A percentile compares a stretch with the other conserved stretches of the same genome.
Evolutionary conservation across 2,329 filamentous ascomycete species (phyloP).

Genomic region (Fusarium globosum): DNA sequence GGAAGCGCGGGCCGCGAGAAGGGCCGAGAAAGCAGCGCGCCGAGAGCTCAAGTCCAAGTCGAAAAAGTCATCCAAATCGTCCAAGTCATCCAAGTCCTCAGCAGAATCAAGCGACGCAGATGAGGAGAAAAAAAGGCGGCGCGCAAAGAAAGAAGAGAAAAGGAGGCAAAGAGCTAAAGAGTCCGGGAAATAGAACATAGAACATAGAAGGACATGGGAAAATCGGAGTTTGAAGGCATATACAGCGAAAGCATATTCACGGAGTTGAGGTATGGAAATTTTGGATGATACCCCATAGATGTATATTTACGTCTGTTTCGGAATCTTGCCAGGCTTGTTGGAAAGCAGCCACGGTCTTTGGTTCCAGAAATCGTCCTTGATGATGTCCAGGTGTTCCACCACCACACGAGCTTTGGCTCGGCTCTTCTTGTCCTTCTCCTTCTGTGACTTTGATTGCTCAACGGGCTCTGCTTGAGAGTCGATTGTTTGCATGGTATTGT

Average conservation of each 20-base stretch:
- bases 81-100: constrained; percentile 46
- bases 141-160: constrained; percentile 57
- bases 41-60: constrained; percentile 40
- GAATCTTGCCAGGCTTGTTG: constrained; percentile 76
- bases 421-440: constrained; percentile 84
- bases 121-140: constrained; percentile 61
- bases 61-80: constrained; percentile 43
- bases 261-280: constrained; percentile 44
- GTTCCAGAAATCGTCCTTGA: constrained; percentile 95
- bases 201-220: constrained; percentile 17
- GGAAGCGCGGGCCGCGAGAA: constrained; percentile 40
- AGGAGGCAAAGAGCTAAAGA: constrained; percentile 46
- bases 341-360: constrained; percentile 85
- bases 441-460: constrained; percentile 79
- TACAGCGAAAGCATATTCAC: constrained; percentile 37
- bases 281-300: constrained; percentile 49
- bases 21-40: constrained; percentile 40
- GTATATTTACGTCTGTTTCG: constrained; percentile 63
- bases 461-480: constrained; percentile 64
- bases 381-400: constrained; percentile 90
- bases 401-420: constrained; percentile 83
- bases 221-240: constrained; percentile 19
- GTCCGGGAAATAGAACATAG: constrained; percentile 33
- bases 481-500: constrained; percentile 59
- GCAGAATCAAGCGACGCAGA: constrained; percentile 45